These are phyloP conservation scores for Chlamydomonas incerta DNA, from an alignment of 139 green algal genomes.

Conservation along the genomic window DNA sequence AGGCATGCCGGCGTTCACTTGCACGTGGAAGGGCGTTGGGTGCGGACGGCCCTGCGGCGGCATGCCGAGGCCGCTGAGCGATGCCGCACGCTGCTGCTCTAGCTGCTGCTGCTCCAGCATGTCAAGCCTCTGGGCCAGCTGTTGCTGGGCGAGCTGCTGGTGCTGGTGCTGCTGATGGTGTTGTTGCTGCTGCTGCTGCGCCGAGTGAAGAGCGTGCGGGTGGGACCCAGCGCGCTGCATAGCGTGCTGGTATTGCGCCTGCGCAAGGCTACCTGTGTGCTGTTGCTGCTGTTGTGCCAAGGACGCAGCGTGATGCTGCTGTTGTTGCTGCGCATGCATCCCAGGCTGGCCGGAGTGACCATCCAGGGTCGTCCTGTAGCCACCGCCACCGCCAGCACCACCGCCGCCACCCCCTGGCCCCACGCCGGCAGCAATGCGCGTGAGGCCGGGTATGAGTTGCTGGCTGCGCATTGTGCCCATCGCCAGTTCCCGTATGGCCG, in stretches of 20 bases:
- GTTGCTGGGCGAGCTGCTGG: not conserved
- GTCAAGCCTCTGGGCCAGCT: not conserved
- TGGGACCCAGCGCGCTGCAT: not conserved
- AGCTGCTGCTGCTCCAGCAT: not conserved
- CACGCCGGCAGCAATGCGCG: not conserved
- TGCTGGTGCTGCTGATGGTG: not conserved
- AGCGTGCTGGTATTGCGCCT: not conserved
- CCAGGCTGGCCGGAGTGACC: no score
- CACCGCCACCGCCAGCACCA: no score
- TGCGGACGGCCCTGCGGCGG: not conserved
- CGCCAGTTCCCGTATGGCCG: no score
- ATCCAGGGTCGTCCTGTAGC: no score
- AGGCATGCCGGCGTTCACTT: no score
- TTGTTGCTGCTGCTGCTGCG: not conserved
- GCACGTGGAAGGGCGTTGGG: no score
- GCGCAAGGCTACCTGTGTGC: not conserved
- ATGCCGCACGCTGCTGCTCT: not conserved
- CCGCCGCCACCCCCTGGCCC: no score
- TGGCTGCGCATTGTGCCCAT: no score
- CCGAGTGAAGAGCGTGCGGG: not conserved
- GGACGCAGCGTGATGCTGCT: no score
- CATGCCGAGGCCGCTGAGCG: not conserved
- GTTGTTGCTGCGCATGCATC: no score
- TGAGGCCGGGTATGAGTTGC: not conserved
- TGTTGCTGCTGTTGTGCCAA: no score